Evolutionary conservation across 345 rosid species (phyloP).

Genomic region (Durio zibethinus): DNA sequence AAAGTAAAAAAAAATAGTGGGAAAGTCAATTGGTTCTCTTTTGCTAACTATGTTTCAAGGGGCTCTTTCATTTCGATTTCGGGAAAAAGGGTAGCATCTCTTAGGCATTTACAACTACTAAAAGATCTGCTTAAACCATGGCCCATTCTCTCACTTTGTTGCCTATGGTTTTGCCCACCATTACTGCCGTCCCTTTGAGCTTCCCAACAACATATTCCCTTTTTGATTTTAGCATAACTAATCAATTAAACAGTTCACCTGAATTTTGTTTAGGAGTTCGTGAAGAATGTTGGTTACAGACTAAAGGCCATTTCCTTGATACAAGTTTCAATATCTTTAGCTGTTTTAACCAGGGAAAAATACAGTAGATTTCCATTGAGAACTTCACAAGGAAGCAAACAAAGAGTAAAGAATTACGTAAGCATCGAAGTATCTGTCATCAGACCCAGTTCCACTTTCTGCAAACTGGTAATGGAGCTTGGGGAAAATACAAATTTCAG

Average conservation of each 20-base stretch:
- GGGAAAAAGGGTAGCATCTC: not conserved
- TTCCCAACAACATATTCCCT: slow-evolving; percentile 8
- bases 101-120: not conserved
- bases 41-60: not conserved
- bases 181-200: not conserved
- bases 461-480: not conserved
- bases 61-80: not conserved
- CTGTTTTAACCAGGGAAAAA: not conserved
- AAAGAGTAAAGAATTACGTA: too few species aligned
- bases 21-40: not conserved
- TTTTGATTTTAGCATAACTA: not conserved
- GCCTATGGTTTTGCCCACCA: not conserved
- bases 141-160: not conserved
- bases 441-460: not conserved
- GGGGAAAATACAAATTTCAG: not conserved
- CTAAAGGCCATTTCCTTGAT: not conserved
- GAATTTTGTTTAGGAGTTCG: not conserved
- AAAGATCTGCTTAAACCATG: not conserved
- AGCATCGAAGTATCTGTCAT: not conserved
- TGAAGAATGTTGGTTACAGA: not conserved
- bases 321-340: not conserved
- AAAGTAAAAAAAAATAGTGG: not conserved
- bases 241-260: not conserved
- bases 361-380: not conserved
- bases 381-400: not conserved